These are phyloP conservation scores for Kuraishia hungarica DNA, from an alignment of 805 yeast species.

Conservation along the genomic window DNA sequence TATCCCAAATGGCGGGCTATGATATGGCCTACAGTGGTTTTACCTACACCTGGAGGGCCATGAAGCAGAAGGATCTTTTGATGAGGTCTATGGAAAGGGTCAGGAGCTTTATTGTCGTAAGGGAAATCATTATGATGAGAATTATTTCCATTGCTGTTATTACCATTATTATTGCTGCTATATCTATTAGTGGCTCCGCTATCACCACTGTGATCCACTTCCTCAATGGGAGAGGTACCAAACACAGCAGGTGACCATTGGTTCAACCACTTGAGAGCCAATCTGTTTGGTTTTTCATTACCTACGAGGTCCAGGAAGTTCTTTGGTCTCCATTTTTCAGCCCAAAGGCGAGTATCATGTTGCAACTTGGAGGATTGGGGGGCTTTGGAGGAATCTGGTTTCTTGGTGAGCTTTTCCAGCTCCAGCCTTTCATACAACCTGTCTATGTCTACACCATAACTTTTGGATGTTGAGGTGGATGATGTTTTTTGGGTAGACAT, in stretches of 20 bases:
- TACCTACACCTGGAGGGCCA: slow-evolving; percentile 94
- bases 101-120: slow-evolving; percentile 19
- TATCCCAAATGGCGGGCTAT: slow-evolving; percentile 79
- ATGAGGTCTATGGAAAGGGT: slow-evolving; percentile 50
- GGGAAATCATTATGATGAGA: slow-evolving; percentile 1
- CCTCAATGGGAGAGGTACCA: slow-evolving; percentile 25
- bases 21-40: slow-evolving; percentile 81
- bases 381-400: not conserved
- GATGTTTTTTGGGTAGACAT: not conserved
- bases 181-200: too few relatives aligned
- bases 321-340: slow-evolving; percentile 63
- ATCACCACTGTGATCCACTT: slow-evolving; percentile 1
- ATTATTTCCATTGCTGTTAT: too few relatives aligned
- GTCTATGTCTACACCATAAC: slow-evolving; percentile 13
- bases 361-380: slow-evolving; percentile 6
- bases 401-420: slow-evolving; percentile 11
- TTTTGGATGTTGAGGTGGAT: not conserved
- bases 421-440: slow-evolving; percentile 13
- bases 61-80: slow-evolving; percentile 64
- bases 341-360: slow-evolving; percentile 25
- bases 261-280: slow-evolving; percentile 52
- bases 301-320: slow-evolving; percentile 62
- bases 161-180: too few relatives aligned
- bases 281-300: slow-evolving; percentile 55
- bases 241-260: slow-evolving; percentile 59